These are phyloP conservation scores for Themeda triandra DNA, from an alignment of 176 grass and related monocot species.

Conservation along the genomic window DNA sequence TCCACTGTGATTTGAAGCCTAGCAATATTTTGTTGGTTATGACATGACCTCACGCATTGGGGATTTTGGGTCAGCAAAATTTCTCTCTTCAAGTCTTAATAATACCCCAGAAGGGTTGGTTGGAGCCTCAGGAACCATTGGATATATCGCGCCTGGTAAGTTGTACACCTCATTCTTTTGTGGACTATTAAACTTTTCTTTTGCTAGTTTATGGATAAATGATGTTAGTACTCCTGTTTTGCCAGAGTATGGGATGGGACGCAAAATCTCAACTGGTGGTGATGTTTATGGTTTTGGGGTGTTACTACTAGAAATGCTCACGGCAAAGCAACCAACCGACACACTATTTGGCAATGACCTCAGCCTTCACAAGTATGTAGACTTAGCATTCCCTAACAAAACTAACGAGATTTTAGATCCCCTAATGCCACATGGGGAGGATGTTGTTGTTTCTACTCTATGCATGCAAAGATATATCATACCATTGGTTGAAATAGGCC, in stretches of 20 bases:
- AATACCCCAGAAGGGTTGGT: background rate
- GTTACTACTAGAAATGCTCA: slow-evolving; percentile 21
- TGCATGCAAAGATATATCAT: background rate
- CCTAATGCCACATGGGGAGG: background rate
- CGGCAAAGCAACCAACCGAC: background rate
- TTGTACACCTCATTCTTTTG: background rate
- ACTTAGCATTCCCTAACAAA: background rate
- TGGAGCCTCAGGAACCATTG: slow-evolving; percentile 15
- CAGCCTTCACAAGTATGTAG: slow-evolving; percentile 1
- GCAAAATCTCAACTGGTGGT: background rate
- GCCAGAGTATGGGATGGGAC: slow-evolving; percentile 24
- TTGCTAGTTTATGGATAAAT: background rate
- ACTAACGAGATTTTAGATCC: background rate
- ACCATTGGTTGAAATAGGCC: slow-evolving; percentile 3
- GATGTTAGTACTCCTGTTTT: background rate
- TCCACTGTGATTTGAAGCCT: slow-evolving; percentile 33
- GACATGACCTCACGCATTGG: slow-evolving; percentile 33
- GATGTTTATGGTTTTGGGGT: slow-evolving; percentile 23
- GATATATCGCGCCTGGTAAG: slow-evolving; percentile 40
- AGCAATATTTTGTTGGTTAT: slow-evolving; percentile 37
- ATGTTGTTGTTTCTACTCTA: background rate
- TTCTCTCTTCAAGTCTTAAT: slow-evolving; percentile 9
- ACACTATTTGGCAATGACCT: background rate
- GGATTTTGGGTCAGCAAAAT: slow-evolving; percentile 39
- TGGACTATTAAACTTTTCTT: background rate